Evolutionary conservation across 805 yeast species (phyloP).

Genomic region (Saturnispora dispora): DNA sequence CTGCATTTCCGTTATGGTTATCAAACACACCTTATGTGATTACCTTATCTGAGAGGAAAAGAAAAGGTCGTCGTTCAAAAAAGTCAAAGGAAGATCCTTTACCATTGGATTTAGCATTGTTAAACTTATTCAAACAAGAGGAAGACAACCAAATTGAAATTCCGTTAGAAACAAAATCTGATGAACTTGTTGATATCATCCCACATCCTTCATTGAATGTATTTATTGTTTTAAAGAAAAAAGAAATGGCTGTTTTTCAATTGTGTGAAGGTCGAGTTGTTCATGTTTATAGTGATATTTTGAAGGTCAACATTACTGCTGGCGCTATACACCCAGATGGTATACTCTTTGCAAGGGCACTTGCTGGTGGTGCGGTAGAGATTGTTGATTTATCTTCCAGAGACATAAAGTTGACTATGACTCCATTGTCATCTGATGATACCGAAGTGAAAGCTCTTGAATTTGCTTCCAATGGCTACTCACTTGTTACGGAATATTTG

Average conservation of each 20-base stretch:
- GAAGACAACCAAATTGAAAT: not conserved
- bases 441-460: conserved; percentile 1
- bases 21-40: conserved; percentile 6
- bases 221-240: conserved; percentile 1
- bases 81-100: conserved; percentile 2
- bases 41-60: not conserved
- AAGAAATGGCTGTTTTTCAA: conserved; percentile 8
- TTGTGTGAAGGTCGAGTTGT: not conserved
- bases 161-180: not conserved
- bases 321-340: conserved; percentile 18
- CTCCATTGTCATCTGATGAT: not conserved
- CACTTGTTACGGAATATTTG: conserved; percentile 29
- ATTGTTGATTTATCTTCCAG: conserved; percentile 10
- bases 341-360: conserved; percentile 11
- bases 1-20: conserved; percentile 8
- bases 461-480: conserved; percentile 47
- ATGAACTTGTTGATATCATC: conserved; percentile 2
- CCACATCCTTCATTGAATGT: conserved; percentile 14
- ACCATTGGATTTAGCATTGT: not conserved
- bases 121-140: not conserved
- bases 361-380: conserved; percentile 10
- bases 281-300: conserved; percentile 7
- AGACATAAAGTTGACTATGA: conserved; percentile 8
- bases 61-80: conserved; percentile 5
- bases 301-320: not conserved